A percentile compares a stretch with the other conserved stretches of the same genome.
Conservation (phyloP, 305 asterid genomes). For the Stenogyne calaminthoides region DNA sequence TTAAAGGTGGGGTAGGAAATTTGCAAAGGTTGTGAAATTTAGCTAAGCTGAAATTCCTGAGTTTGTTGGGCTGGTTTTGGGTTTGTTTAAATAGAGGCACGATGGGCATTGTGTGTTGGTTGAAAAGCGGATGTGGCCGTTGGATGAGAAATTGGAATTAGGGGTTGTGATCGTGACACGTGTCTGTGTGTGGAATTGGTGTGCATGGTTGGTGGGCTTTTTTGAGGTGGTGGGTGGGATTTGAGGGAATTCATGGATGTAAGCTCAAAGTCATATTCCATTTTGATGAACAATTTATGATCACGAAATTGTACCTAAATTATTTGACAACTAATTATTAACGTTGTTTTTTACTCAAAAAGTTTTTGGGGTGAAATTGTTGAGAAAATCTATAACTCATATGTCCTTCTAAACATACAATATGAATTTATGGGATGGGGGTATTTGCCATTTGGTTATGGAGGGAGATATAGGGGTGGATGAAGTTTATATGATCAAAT, state of each 20-base stretch:
- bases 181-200: conserved; percentile 24
- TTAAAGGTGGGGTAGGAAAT: conserved; percentile 29
- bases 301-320: conserved; percentile 4
- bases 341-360: not conserved
- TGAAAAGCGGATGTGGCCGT: conserved; percentile 36
- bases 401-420: too few species aligned
- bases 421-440: too few species aligned
- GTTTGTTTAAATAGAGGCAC: conserved; percentile 54
- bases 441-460: too few species aligned
- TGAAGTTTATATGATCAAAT: too few species aligned
- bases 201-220: conserved; percentile 17
- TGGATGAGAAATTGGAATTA: conserved; percentile 32
- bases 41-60: conserved; percentile 53
- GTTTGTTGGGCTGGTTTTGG: conserved; percentile 42
- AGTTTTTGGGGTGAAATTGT: not conserved
- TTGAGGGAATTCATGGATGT: conserved; percentile 4
- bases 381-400: too few species aligned
- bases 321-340: not conserved
- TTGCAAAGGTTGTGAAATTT: conserved; percentile 37
- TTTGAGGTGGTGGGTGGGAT: conserved; percentile 6
- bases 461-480: too few species aligned
- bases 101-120: conserved; percentile 41
- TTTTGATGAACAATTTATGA: not conserved
- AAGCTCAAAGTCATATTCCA: conserved; percentile 25
- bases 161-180: conserved; percentile 42